A percentile compares a stretch with the other conserved stretches of the same genome.
Conservation (phyloP, 768 basidiomycete genomes). For the Termitomyces titanicus region DNA sequence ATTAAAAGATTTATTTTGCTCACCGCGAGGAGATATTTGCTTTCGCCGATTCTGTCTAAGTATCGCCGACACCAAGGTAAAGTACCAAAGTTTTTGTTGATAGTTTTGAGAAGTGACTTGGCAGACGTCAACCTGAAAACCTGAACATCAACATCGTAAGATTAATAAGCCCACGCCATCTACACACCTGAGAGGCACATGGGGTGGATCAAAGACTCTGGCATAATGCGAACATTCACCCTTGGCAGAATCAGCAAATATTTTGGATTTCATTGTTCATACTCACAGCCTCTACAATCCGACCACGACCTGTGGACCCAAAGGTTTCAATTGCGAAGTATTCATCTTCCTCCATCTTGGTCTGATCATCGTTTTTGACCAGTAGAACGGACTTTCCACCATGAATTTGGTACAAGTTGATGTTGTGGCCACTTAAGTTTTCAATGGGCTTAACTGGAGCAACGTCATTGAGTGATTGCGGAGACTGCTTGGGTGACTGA, state of each 20-base stretch:
- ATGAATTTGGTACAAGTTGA: slow-evolving; percentile 88
- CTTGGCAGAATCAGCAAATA: slow-evolving; percentile 30
- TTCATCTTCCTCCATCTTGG: slow-evolving; percentile 99
- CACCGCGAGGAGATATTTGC: slow-evolving; percentile 88
- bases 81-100: slow-evolving; percentile 92
- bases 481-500: slow-evolving; percentile 26
- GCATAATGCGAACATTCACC: slow-evolving; percentile 96
- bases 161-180: not conserved
- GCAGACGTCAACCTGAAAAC: slow-evolving; percentile 69
- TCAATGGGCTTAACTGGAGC: slow-evolving; percentile 83
- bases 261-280: not conserved
- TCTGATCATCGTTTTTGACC: slow-evolving; percentile 84
- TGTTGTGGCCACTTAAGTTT: slow-evolving; percentile 94
- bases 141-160: slow-evolving; percentile 2
- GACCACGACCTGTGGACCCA: slow-evolving; percentile 91
- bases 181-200: slow-evolving; percentile 69
- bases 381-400: slow-evolving; percentile 91
- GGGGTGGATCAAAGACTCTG: slow-evolving; percentile 61
- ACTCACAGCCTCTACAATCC: slow-evolving; percentile 76
- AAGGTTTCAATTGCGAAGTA: slow-evolving; percentile 99
- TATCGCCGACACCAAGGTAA: slow-evolving; percentile 95
- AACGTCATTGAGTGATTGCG: slow-evolving; percentile 1
- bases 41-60: slow-evolving; percentile 89
- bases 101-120: slow-evolving; percentile 80
- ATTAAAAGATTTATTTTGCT: slow-evolving; percentile 28